Base-by-base conservation (phyloP, 2,329 filamentous ascomycete genomes). In the Xylaria sp. region DNA sequence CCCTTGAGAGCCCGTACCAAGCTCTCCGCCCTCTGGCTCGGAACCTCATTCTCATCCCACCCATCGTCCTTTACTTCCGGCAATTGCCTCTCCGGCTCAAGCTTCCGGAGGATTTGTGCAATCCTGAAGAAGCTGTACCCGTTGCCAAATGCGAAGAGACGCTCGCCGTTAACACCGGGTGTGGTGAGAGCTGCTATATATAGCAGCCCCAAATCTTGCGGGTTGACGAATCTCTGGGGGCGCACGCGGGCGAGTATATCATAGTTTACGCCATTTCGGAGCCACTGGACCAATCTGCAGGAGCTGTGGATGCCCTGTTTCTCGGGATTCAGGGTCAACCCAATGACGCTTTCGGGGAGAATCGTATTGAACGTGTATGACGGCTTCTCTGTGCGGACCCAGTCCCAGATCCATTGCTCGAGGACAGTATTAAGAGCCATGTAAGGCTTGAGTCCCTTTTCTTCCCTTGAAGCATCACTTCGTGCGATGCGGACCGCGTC, bases 381-480 rank as follows among this genome's bases (percentile, higher is more conserved):
- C 0, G 77, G 78, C 60, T 75, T 75, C 59, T 76, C 73, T 2
- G 36, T 43, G 28, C 68, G 66, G 2, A 80, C 70, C 77, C 78
- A 80, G 3, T 77, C 73, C 79, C 79, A 80, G 39, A 77, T 64
- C 0, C 66, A 68, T 60, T 76, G 71, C 69, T 81, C 79, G 3
- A 78, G 70, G 1, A 77, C 60, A 9, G 75, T 72, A 66, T 78
- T 80, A 39, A 76, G 68, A 7, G 78, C 79, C 78, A 79, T 80
- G 55, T 75, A 79, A 15, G 70, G 71, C 15, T 62, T 48, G 25
- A 79, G 64, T 4, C 75, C 77, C 45, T 73, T 75, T 13, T 68
- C 46, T 13, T 70, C 39, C 4, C 65, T 50, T 3, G 68, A 63
- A 53, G 20, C 34, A 7, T 61, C 56, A 45, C 65, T 75, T 30